phyloP scores from a whole-genome alignment of 257 asterid genomes.

The Solanum medicagineum region DNA sequence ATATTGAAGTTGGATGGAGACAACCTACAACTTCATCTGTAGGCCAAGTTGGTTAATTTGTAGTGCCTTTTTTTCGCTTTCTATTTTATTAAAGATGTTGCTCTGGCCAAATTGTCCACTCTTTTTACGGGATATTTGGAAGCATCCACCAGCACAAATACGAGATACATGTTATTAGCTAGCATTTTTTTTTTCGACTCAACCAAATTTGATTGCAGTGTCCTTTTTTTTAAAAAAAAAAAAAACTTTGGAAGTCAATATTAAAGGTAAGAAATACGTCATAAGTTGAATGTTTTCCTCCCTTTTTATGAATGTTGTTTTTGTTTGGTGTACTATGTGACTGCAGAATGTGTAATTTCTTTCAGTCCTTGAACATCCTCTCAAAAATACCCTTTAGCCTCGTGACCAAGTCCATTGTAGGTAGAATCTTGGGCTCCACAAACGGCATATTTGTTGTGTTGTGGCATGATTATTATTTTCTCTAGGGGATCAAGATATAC shows the following conservation, averaged over 20 bases:
- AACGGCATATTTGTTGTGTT: too few relatives aligned
- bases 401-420: background rate
- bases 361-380: background rate
- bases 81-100: background rate
- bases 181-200: background rate
- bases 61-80: background rate
- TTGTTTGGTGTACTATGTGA: background rate
- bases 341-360: background rate
- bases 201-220: background rate
- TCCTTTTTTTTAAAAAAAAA: background rate
- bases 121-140: background rate
- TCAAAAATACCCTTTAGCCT: background rate
- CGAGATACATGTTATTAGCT: too few relatives aligned
- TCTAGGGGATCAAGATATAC: too few relatives aligned
- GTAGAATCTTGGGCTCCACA: too few relatives aligned
- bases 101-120: background rate
- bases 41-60: constrained; percentile 20
- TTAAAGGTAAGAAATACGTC: background rate
- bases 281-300: background rate
- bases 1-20: constrained; percentile 1
- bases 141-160: background rate
- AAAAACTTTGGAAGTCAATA: background rate
- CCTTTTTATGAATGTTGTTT: background rate
- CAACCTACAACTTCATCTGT: background rate
- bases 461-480: too few relatives aligned